phyloP scores from a whole-genome alignment of 148 eudicot genomes.

The Diospyros lotus region DNA sequence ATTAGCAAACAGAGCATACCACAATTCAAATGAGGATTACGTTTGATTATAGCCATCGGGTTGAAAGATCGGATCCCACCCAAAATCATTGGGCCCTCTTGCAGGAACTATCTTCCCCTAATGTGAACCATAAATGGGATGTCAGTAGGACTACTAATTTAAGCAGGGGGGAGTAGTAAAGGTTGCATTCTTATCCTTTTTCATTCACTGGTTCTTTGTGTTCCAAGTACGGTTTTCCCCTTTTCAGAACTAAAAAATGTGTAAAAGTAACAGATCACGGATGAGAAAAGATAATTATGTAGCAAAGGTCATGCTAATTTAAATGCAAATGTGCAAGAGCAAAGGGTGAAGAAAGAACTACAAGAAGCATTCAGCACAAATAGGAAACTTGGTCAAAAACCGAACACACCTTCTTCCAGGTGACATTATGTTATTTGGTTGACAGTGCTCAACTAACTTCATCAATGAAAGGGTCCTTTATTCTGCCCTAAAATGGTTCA shows the following conservation, averaged over 20 bases:
- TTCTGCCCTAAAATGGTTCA: neutral
- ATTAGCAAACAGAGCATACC: neutral
- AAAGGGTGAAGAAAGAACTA: neutral
- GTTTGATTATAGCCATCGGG: slow-evolving; percentile 87
- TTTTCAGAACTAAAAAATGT: neutral
- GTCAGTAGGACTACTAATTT: neutral
- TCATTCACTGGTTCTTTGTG: neutral
- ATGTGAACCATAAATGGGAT: slow-evolving; percentile 12
- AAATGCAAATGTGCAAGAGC: neutral
- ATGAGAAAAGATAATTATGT: neutral
- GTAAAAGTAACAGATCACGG: neutral
- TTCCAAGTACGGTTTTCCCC: neutral
- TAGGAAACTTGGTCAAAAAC: too few species aligned
- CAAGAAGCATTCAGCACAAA: neutral
- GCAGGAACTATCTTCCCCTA: slow-evolving; percentile 88
- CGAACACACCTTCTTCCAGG: neutral
- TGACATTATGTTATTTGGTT: neutral
- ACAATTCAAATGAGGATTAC: slow-evolving; percentile 30
- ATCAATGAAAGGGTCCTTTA: neutral
- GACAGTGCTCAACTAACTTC: neutral
- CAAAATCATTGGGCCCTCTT: slow-evolving; percentile 93
- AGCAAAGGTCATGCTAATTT: too few species aligned
- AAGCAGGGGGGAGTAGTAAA: neutral
- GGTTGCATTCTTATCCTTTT: neutral
- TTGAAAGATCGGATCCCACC: slow-evolving; percentile 93